Evolutionary conservation across 2,329 filamentous ascomycete genomes (phyloP).

Genomic region (Ophiostoma perfectum): DNA sequence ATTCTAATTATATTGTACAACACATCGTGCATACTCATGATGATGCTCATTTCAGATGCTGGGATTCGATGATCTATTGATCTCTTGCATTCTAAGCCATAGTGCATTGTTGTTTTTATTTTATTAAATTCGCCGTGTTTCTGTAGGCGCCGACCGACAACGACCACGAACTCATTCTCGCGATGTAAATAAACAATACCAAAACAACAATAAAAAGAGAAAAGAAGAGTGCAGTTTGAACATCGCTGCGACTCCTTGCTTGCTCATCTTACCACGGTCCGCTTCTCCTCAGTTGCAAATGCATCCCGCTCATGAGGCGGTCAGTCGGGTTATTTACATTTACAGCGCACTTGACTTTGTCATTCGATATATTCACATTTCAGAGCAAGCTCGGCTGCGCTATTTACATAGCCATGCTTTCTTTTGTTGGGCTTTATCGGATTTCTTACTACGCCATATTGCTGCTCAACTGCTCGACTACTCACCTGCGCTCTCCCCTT

Average conservation of each 20-base stretch:
- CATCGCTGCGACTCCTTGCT: background rate
- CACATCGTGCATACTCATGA: background rate
- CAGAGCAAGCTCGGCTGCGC: too few relatives aligned
- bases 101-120: background rate
- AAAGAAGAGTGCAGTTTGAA: background rate
- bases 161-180: background rate
- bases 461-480: background rate
- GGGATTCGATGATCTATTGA: background rate
- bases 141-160: background rate
- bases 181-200: background rate
- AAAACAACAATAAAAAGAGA: background rate
- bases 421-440: too few relatives aligned
- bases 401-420: background rate
- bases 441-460: background rate
- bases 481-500: background rate
- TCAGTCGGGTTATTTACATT: background rate
- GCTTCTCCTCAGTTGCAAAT: background rate
- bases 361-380: background rate
- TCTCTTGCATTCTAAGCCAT: background rate
- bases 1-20: background rate
- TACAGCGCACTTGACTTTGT: background rate
- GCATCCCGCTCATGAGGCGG: background rate
- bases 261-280: constrained; percentile 4
- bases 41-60: background rate
- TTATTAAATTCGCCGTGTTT: background rate